Evolutionary conservation across 768 basidiomycete species (phyloP).

Genomic region (Agrocybe praecox): DNA sequence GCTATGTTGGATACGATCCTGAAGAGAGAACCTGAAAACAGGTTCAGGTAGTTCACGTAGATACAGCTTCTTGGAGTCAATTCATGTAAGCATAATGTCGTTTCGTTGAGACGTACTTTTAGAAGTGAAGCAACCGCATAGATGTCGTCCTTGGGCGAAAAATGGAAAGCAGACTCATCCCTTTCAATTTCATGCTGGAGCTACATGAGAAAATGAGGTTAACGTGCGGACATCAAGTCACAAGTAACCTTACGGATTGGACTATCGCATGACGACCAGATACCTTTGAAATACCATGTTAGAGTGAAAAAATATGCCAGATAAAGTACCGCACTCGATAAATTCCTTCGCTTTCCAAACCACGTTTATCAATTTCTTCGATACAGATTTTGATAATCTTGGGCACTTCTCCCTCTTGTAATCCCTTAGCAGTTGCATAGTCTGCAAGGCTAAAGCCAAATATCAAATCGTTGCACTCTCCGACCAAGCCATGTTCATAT

Average conservation of each 20-base stretch:
- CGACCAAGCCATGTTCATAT: conserved; percentile 80
- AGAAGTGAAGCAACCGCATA: conserved; percentile 83
- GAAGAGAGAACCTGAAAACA: conserved; percentile 77
- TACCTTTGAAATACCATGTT: conserved; percentile 46
- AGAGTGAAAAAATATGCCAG: conserved; percentile 1
- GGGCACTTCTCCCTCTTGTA: conserved; percentile 75
- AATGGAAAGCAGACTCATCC: conserved; percentile 75
- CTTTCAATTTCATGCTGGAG: conserved; percentile 86
- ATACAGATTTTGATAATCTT: conserved; percentile 83
- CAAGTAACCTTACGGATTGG: conserved; percentile 59
- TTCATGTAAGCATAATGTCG: conserved; percentile 1
- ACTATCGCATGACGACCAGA: conserved; percentile 86
- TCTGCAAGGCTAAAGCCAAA: conserved; percentile 89
- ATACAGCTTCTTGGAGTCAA: conserved; percentile 53
- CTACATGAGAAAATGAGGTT: conserved; percentile 36
- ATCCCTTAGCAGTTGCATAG: conserved; percentile 80
- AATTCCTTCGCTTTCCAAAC: conserved; percentile 78
- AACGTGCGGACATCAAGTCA: not conserved
- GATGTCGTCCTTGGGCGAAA: conserved; percentile 78
- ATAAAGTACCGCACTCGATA: conserved; percentile 57
- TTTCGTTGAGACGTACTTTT: conserved; percentile 55
- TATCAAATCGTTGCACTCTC: conserved; percentile 85
- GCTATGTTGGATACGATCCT: conserved; percentile 81
- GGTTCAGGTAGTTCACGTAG: conserved; percentile 90
- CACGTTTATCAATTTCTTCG: conserved; percentile 79